Evolutionary conservation across 176 grass and related monocot species (phyloP).

Genomic region (Triticum monococcum): DNA sequence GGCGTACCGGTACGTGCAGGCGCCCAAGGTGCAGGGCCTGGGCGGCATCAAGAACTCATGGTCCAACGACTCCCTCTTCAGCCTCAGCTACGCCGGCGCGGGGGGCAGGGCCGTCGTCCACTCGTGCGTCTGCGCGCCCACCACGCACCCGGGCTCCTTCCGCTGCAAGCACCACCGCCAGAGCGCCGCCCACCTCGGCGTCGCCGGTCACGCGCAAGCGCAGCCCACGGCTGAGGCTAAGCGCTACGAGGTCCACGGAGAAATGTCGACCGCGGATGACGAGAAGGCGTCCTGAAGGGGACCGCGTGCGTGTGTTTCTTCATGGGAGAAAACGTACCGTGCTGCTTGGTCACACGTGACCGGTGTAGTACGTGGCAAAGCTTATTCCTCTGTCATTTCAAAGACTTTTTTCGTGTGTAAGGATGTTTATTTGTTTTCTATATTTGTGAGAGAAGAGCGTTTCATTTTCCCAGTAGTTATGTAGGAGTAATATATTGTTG

Average conservation of each 20-base stretch:
- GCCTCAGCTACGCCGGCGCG: slow-evolving; percentile 28
- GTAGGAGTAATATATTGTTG: neutral
- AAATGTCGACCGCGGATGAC: neutral
- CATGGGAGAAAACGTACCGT: neutral
- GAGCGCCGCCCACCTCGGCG: slow-evolving; percentile 23
- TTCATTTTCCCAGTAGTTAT: neutral
- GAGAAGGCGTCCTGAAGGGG: slow-evolving; percentile 22
- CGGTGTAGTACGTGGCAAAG: neutral
- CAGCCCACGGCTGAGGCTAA: neutral
- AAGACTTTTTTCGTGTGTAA: neutral
- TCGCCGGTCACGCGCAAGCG: neutral
- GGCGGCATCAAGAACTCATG: slow-evolving; percentile 60
- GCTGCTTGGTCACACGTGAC: neutral
- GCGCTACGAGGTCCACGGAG: neutral
- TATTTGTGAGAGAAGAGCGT: neutral
- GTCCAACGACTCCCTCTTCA: slow-evolving; percentile 77
- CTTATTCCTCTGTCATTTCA: neutral
- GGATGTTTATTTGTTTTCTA: neutral
- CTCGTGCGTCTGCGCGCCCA: slow-evolving; percentile 74
- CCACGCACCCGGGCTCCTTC: slow-evolving; percentile 80
- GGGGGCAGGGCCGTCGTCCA: neutral
- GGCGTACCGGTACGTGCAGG: slow-evolving; percentile 44
- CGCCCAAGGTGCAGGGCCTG: slow-evolving; percentile 23
- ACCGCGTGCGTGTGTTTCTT: neutral
- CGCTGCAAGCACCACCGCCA: slow-evolving; percentile 80